Conservation (phyloP, 371 early-diverging fungal genomes). For the Syncephalastrum contaminatum region DNA sequence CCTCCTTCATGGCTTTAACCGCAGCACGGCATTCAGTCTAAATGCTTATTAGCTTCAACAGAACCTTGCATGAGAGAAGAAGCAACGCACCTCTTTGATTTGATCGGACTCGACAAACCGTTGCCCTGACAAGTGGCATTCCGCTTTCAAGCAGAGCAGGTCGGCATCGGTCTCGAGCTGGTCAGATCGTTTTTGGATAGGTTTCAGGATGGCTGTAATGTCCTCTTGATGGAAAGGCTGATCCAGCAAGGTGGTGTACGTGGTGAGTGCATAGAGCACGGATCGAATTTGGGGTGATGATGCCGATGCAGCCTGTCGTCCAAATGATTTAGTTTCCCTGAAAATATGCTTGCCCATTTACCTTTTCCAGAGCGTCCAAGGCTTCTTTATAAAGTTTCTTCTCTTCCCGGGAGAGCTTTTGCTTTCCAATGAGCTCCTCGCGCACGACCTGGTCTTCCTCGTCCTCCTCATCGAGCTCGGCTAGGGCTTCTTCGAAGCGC, state of each 20-base stretch:
- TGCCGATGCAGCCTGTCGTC: no score
- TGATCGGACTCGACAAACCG: no score
- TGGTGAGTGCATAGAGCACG: slow-evolving; percentile 22
- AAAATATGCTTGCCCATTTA: slow-evolving; percentile 1
- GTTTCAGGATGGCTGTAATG: slow-evolving; percentile 11
- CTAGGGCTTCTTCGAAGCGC: slow-evolving; percentile 22
- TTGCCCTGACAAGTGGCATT: no score
- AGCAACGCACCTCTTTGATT: no score
- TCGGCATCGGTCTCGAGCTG: no score
- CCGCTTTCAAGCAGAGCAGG: no score
- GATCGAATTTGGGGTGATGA: slow-evolving; percentile 7
- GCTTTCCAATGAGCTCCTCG: slow-evolving; percentile 31
- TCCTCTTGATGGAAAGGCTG: slow-evolving; percentile 24
- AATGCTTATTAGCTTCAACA: no score
- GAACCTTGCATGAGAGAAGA: no score
- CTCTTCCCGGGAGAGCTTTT: slow-evolving; percentile 29
- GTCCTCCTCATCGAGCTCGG: slow-evolving; percentile 22
- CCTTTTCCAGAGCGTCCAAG: slow-evolving; percentile 23
- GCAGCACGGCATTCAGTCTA: slow-evolving; percentile 4
- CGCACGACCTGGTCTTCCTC: slow-evolving; percentile 30
- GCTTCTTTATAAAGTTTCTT: slow-evolving; percentile 32
- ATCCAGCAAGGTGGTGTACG: slow-evolving; percentile 31
- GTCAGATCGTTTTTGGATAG: not conserved
- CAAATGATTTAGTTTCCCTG: not conserved
- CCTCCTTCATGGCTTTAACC: slow-evolving; percentile 2